Conservation (phyloP, 495 filamentous ascomycete genomes). For the Cercophora samala region DNA sequence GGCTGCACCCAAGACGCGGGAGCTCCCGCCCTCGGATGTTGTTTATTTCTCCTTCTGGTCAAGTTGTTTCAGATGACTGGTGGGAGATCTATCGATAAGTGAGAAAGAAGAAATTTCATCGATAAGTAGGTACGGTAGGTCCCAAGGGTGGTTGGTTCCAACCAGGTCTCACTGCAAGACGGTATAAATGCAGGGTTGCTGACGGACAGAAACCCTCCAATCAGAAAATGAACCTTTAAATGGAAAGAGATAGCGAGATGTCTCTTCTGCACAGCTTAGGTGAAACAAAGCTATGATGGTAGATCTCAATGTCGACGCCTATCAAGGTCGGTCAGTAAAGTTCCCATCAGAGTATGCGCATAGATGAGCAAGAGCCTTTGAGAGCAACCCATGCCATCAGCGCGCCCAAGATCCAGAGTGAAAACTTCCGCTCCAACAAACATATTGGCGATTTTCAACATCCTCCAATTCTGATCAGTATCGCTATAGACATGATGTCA, state of each 20-base stretch:
- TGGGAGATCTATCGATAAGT: neutral
- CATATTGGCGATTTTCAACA: no score
- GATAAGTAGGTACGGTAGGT: neutral
- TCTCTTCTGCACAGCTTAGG: no score
- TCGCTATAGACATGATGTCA: no score
- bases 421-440: no score
- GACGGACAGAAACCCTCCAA: neutral
- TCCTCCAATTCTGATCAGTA: no score
- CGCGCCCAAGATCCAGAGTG: no score
- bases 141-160: neutral
- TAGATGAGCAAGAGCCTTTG: no score
- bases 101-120: neutral
- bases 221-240: neutral
- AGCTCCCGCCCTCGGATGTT: neutral
- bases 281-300: no score
- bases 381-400: no score
- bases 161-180: neutral
- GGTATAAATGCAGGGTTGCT: neutral
- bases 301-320: neutral
- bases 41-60: neutral
- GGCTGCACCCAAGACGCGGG: neutral
- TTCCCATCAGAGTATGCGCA: no score
- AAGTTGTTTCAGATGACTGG: neutral
- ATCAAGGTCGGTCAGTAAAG: neutral
- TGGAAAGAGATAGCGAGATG: neutral